Evolutionary conservation across 2,329 filamentous ascomycete genomes (phyloP), one percentile per base, ranked within the genome.

Genomic region (Penicillium palitans): DNA sequence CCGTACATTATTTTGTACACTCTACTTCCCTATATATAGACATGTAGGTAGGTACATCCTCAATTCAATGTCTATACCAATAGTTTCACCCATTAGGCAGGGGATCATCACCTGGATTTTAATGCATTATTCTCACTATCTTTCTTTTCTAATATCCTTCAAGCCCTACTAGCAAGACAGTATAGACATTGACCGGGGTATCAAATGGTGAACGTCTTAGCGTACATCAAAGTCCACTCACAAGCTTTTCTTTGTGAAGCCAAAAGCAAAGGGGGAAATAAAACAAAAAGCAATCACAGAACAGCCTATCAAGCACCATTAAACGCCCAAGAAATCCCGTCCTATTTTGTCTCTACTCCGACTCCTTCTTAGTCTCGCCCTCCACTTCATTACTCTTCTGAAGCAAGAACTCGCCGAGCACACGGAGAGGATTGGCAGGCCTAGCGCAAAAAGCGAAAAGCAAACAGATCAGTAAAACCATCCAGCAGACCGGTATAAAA

Each of bases 361-460:
- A 64, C 35, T 70, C 66, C 37, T 68, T 72, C 46, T 68, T 68
- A 12, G 64, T 52, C n/a, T 63, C 65, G 7, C 70, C 71, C 71
- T 90, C 88, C 24, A 88, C 61, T 64, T 90, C 88, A 62, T 79
- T 86, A 5, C 87, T 90, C 55, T 83, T 85, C 69, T 89, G 83
- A 52, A 91, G 76, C 5, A 92, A 75, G 70, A 84, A 91, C 71
- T 91, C 88, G 46, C 89, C 89, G 4, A 92, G 75, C 9, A 86
- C 83, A 48, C 86, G 83, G 17, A 92, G 75, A 21, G 89, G 89
- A 65, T 91, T 87, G 35, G 81, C 79, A 2, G 89, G 89, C 64
- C 89, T 85, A 57, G 4, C 45, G n/a, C 24, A 57, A 10, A 45
- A 27, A 45, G 17, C 9, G 17, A 4, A 44, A 51, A 6, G n/a